Evolutionary conservation across 2,329 filamentous ascomycete genomes (phyloP).

Genomic region (Myriosclerotinia duriaeana): DNA sequence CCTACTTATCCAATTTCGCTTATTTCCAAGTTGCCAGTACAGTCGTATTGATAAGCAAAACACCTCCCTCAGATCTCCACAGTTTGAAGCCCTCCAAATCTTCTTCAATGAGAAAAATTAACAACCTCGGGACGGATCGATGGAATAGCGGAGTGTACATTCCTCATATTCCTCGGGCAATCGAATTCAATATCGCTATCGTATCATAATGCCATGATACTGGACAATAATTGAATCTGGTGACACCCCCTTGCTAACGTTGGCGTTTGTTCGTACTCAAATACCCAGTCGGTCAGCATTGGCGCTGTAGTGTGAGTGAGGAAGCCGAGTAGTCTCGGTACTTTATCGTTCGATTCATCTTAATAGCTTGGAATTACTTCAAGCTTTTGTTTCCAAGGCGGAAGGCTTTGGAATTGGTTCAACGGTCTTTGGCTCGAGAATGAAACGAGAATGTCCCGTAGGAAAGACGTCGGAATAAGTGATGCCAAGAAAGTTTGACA

Average conservation of each 20-base stretch:
- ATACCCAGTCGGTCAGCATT: constrained; percentile 10
- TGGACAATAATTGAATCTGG: neutral
- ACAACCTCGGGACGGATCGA: neutral
- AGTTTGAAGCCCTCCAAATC: neutral
- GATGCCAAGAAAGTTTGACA: constrained; percentile 2
- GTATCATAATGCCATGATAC: neutral
- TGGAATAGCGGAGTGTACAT: neutral
- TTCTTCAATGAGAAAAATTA: neutral
- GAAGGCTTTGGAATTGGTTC: constrained; percentile 6
- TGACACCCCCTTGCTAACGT: constrained; percentile 1
- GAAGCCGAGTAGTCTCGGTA: constrained; percentile 11
- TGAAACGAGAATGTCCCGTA: neutral
- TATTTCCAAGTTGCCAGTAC: too few relatives aligned
- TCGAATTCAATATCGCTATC: neutral
- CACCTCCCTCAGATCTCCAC: neutral
- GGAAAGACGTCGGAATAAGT: constrained; percentile 6
- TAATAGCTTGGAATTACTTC: constrained; percentile 8
- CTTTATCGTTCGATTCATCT: constrained; percentile 6
- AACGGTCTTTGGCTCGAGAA: neutral
- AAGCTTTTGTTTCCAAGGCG: constrained; percentile 6
- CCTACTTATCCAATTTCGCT: too few relatives aligned
- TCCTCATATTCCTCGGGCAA: neutral
- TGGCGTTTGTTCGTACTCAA: constrained; percentile 13
- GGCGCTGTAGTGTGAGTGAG: constrained; percentile 8
- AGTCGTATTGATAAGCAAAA: too few relatives aligned